These are phyloP conservation scores for Cryptococcus sp. DNA, from an alignment of 1,284 basidiomycete genomes.

Conservation along the genomic window DNA sequence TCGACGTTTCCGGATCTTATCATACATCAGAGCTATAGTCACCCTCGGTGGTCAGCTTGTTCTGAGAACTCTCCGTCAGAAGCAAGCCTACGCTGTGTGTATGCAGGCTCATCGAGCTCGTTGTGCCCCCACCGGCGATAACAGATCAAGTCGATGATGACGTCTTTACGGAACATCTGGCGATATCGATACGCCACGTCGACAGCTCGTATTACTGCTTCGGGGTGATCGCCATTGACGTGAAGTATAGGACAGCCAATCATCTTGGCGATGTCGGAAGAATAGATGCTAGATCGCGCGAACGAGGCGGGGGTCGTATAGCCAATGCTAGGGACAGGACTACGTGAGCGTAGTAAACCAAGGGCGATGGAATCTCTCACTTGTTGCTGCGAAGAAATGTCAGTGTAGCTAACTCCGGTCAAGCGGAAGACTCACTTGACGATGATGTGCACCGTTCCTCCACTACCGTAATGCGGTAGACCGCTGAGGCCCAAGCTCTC, in stretches of 20 bases:
- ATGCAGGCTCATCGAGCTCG: constrained; percentile 85
- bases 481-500: constrained; percentile 80
- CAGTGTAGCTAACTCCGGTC: background rate
- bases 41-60: background rate
- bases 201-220: constrained; percentile 78
- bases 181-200: constrained; percentile 80
- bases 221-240: constrained; percentile 86
- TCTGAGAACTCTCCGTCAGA: no score
- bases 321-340: constrained; percentile 64
- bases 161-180: constrained; percentile 80
- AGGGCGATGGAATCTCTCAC: constrained; percentile 8
- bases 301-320: constrained; percentile 83
- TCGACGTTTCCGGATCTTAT: constrained; percentile 71
- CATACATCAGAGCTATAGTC: constrained; percentile 69
- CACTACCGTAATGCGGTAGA: constrained; percentile 83
- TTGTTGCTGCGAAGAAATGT: constrained; percentile 15
- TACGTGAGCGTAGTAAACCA: background rate
- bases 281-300: constrained; percentile 80
- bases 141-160: constrained; percentile 83
- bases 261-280: constrained; percentile 83
- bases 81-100: constrained; percentile 68
- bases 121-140: constrained; percentile 82
- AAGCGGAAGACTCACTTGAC: constrained; percentile 68
- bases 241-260: constrained; percentile 86
- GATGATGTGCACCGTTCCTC: constrained; percentile 85